A percentile compares a stretch with the other conserved stretches of the same genome.
Conservation (phyloP, 202 grass and related monocot genomes). For the Panicum hallii region DNA sequence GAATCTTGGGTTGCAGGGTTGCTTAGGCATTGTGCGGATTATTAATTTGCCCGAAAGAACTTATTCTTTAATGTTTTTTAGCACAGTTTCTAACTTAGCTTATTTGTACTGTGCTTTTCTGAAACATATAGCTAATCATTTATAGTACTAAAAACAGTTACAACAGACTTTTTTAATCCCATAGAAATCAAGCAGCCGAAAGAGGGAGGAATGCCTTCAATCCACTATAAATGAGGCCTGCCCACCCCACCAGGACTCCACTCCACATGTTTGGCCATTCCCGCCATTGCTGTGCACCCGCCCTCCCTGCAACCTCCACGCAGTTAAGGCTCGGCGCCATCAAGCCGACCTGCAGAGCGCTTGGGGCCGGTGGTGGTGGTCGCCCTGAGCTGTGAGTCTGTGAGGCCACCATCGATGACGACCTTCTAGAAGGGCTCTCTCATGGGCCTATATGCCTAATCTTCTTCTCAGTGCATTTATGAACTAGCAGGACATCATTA, state of each 20-base stretch:
- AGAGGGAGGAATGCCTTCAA: background rate
- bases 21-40: background rate
- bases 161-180: background rate
- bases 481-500: background rate
- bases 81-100: background rate
- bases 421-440: constrained; percentile 14
- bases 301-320: constrained; percentile 2
- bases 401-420: background rate
- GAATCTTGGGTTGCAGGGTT: background rate
- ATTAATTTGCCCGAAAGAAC: background rate
- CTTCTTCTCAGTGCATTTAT: background rate
- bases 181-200: background rate
- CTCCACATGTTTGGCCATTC: background rate
- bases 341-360: background rate
- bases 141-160: background rate
- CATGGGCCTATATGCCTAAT: background rate
- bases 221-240: constrained; percentile 1
- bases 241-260: background rate
- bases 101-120: background rate
- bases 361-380: background rate
- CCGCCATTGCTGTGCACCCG: background rate
- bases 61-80: background rate
- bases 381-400: background rate
- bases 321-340: background rate
- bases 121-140: no score